Evolutionary conservation across 495 filamentous ascomycete species (phyloP).

Genomic region (Viridothelium virens): DNA sequence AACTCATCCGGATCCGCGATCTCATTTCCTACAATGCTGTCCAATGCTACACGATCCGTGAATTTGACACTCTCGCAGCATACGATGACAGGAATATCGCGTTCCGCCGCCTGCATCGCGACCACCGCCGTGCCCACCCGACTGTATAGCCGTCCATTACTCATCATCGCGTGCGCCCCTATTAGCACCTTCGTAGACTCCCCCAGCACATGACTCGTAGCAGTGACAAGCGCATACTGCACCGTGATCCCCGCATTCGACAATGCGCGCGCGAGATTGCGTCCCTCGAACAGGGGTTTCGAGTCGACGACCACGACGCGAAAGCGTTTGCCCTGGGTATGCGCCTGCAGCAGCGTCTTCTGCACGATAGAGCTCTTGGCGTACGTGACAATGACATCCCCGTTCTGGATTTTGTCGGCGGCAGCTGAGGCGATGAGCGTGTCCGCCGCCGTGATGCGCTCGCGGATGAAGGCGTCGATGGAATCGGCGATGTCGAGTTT

Average conservation of each 20-base stretch:
- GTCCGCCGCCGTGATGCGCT: slow-evolving; percentile 80
- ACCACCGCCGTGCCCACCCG: slow-evolving; percentile 80
- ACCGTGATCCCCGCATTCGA: slow-evolving; percentile 61
- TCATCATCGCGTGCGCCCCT: slow-evolving; percentile 84
- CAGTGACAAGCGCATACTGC: slow-evolving; percentile 71
- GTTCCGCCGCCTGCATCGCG: slow-evolving; percentile 74
- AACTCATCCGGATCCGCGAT: slow-evolving; percentile 64
- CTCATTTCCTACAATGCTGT: slow-evolving; percentile 90
- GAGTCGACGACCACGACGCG: slow-evolving; percentile 79
- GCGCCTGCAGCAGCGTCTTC: slow-evolving; percentile 65
- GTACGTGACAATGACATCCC: slow-evolving; percentile 80
- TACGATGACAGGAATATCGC: slow-evolving; percentile 72
- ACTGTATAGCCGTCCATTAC: slow-evolving; percentile 79
- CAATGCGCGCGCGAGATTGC: slow-evolving; percentile 61
- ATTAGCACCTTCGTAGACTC: slow-evolving; percentile 74
- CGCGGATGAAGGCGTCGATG: slow-evolving; percentile 85
- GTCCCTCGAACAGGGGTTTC: slow-evolving; percentile 72
- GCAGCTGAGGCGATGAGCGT: slow-evolving; percentile 73
- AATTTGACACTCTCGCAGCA: slow-evolving; percentile 96
- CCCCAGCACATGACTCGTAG: slow-evolving; percentile 61
- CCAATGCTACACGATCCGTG: slow-evolving; percentile 79
- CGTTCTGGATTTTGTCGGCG: slow-evolving; percentile 62
- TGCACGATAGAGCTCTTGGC: slow-evolving; percentile 82
- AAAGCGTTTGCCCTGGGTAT: slow-evolving; percentile 62
- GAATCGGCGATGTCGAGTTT: slow-evolving; percentile 66